Percentiles rank a stretch among this genome's conserved stretches.
These are phyloP conservation scores for Saturnispora ahearnii DNA, from an alignment of 805 yeast genomes.

Conservation along the genomic window DNA sequence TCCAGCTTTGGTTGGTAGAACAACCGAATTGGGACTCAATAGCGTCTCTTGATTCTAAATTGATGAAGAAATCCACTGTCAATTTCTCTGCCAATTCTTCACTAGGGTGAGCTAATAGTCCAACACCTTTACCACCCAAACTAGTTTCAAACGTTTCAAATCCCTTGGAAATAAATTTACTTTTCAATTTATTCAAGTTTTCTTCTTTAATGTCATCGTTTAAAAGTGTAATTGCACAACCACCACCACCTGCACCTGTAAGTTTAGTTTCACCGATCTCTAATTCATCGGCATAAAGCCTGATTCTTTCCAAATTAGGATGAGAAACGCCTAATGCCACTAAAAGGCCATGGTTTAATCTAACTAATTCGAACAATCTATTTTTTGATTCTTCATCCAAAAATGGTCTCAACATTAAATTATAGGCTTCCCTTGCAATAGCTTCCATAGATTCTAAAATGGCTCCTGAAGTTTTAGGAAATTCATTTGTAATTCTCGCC, in stretches of 20 bases:
- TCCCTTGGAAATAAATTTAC: constrained; percentile 36
- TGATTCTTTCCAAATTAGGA: constrained; percentile 75
- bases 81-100: constrained; percentile 9
- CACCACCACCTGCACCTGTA: constrained; percentile 99
- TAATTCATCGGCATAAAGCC: constrained; percentile 52
- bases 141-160: constrained; percentile 71
- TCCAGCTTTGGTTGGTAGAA: constrained; percentile 39
- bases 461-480: constrained; percentile 46
- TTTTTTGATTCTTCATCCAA: constrained; percentile 34
- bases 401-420: constrained; percentile 45
- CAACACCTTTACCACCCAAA: constrained; percentile 89
- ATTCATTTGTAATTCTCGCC: constrained; percentile 40
- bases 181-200: constrained; percentile 28
- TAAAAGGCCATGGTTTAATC: constrained; percentile 80
- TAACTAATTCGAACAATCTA: constrained; percentile 51
- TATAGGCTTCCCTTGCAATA: constrained; percentile 64
- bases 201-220: constrained; percentile 33
- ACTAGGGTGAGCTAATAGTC: constrained; percentile 29
- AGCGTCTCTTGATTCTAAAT: constrained; percentile 33
- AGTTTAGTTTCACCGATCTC: constrained; percentile 80
- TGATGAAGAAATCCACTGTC: constrained; percentile 31
- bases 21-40: constrained; percentile 43
- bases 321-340: constrained; percentile 88
- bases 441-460: constrained; percentile 71
- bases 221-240: constrained; percentile 87